phyloP scores from a whole-genome alignment of 1,284 basidiomycete species.

The Cutaneotrichosporon sp. region DNA sequence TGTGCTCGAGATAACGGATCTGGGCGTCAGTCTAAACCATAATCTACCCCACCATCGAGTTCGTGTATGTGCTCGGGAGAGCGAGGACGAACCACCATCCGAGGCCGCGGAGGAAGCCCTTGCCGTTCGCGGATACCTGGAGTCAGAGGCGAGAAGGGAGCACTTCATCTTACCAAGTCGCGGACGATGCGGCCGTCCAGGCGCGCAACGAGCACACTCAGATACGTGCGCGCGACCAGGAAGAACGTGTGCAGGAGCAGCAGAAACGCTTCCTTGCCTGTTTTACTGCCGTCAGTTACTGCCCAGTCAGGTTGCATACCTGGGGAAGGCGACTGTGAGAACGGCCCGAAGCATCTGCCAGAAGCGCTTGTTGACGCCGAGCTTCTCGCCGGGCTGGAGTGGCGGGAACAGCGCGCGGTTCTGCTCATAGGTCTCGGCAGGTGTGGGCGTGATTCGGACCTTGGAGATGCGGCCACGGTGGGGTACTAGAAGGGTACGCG shows the following conservation, averaged over 20 bases:
- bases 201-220: slow-evolving; percentile 83
- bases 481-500: slow-evolving; percentile 67
- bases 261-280: slow-evolving; percentile 74
- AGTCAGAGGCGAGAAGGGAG: neutral
- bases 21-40: slow-evolving; percentile 39
- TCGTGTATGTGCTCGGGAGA: slow-evolving; percentile 92
- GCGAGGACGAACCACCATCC: slow-evolving; percentile 88
- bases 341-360: slow-evolving; percentile 76
- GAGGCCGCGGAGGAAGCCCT: slow-evolving; percentile 80
- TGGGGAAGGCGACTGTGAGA: slow-evolving; percentile 70
- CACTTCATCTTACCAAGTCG: slow-evolving; percentile 68
- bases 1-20: slow-evolving; percentile 90
- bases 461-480: slow-evolving; percentile 65
- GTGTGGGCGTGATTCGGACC: slow-evolving; percentile 56
- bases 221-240: slow-evolving; percentile 79
- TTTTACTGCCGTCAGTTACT: slow-evolving; percentile 56
- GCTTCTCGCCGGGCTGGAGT: slow-evolving; percentile 57
- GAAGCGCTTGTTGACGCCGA: slow-evolving; percentile 76
- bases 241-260: slow-evolving; percentile 82
- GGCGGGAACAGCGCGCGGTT: slow-evolving; percentile 41
- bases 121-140: slow-evolving; percentile 75
- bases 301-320: slow-evolving; percentile 30
- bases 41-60: slow-evolving; percentile 71
- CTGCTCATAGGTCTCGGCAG: slow-evolving; percentile 32
- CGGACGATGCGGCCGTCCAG: slow-evolving; percentile 89